A percentile compares a stretch with the other conserved stretches of the same genome.
Conservation (phyloP, 2,329 filamentous ascomycete species). For the Sporothrix schenckii region DNA sequence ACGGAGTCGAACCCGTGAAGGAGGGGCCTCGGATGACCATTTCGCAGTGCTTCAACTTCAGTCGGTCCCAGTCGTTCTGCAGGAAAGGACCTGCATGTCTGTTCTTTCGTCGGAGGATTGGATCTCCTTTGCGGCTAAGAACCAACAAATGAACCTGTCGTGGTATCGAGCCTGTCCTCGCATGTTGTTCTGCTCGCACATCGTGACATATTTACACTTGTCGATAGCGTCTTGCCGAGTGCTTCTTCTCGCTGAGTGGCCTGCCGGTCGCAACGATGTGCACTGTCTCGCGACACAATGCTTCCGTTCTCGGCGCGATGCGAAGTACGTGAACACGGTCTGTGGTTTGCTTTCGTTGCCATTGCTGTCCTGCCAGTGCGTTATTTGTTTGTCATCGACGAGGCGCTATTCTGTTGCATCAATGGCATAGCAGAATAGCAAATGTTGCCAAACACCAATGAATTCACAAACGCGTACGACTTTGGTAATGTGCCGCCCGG, state of each 20-base stretch:
- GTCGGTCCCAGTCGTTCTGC: not conserved
- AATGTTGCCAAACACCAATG: not conserved
- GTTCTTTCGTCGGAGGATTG: not conserved
- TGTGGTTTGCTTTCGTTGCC: not conserved
- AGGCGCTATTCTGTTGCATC: not conserved
- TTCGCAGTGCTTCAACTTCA: not conserved
- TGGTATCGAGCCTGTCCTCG: not conserved
- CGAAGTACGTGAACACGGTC: not conserved
- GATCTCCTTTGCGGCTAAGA: not conserved
- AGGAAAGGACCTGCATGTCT: not conserved
- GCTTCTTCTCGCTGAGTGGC: not conserved
- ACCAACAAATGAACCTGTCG: too few species aligned
- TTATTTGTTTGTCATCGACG: not conserved
- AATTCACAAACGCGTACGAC: not conserved
- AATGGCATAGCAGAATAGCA: not conserved
- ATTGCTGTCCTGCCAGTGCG: not conserved
- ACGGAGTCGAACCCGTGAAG: not conserved
- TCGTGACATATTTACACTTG: too few species aligned
- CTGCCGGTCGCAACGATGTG: not conserved
- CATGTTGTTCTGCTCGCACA: too few species aligned
- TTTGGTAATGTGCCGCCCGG: not conserved
- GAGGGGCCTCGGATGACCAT: not conserved
- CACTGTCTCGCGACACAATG: not conserved
- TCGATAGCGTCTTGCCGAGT: not conserved
- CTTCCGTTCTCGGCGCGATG: slow-evolving; percentile 2